Evolutionary conservation across 108 stramenopile genomes (phyloP), one percentile per base, ranked within the genome.

Genomic region (Chaetoceros tenuissimus): DNA sequence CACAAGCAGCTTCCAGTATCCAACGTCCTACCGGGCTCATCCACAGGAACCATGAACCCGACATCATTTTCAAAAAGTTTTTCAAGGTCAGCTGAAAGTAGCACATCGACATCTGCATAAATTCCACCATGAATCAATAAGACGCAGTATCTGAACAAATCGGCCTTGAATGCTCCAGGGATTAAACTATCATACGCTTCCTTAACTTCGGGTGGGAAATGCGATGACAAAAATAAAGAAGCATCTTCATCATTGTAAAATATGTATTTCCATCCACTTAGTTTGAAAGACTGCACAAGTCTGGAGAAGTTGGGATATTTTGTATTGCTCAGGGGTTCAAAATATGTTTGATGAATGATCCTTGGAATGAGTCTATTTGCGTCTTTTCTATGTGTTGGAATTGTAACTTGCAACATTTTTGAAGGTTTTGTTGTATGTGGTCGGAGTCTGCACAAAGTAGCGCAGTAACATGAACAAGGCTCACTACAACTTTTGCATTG

Each of bases 61-160:
- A 85, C 58, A 62, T 92, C 82, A 47, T 64, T 69, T 19, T 67
- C 75, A 46, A 92, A 60, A 3, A 82, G 79, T 48, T 68, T 69
- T 56, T 92, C 89, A 47, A 92, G 70, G 59, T 84, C 80, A 22
- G 84, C 51, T 53, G 85, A 81, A 31, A 92, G 75, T 67, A 92
- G 62, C 10, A 87, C 85, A 64, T 92, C 89, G 79, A 86, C 82
- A 57, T 92, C 89, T 24, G 83, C 74, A 54, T 87, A 90, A 40
- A 92, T 78, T 7, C 89, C 89, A 40, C 89, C 89, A 58, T 81
- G 66, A 60, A 87, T 85, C 48, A 92, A 51, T 47, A 92, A 31
- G 29, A 79, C 89, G 55, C 85, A 87, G 57, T 92, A 92, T 20
- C 89, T 74, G 49, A 92, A 92, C 31, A 92, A 66, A 72, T 92